Conservation (phyloP, 78 protist species). For the Polysphondylium violaceum region DNA sequence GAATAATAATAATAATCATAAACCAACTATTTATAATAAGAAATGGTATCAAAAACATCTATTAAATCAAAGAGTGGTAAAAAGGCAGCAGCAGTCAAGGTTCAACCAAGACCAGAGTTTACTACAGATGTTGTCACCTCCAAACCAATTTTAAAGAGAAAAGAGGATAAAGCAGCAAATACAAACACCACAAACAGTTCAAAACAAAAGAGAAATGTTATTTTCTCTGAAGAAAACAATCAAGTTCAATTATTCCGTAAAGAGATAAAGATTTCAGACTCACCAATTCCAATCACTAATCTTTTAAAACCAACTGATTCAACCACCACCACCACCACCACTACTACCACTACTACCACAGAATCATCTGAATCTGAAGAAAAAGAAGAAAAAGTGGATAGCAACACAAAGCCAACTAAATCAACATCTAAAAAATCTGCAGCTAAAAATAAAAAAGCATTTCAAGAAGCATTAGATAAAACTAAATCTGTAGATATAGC, state of each 20-base stretch:
- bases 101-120: too few species aligned
- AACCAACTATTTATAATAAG: too few species aligned
- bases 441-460: neutral
- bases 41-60: neutral
- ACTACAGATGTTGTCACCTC: too few species aligned
- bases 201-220: constrained; percentile 53
- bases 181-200: too few species aligned
- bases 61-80: neutral
- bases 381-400: neutral
- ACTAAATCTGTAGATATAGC: neutral
- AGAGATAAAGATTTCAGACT: constrained; percentile 9
- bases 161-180: neutral
- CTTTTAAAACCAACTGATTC: too few species aligned
- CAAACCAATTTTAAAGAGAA: constrained; percentile 12
- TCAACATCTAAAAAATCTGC: neutral
- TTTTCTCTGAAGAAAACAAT: constrained; percentile 29
- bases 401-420: neutral
- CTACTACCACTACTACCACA: neutral
- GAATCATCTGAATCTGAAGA: too few species aligned
- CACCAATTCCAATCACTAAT: neutral
- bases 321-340: constrained; percentile 1
- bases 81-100: neutral
- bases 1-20: too few species aligned
- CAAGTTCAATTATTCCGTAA: constrained; percentile 56
- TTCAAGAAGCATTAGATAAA: neutral